phyloP scores from a whole-genome alignment of 2,329 filamentous ascomycete genomes.

The Aspergillus sp. region DNA sequence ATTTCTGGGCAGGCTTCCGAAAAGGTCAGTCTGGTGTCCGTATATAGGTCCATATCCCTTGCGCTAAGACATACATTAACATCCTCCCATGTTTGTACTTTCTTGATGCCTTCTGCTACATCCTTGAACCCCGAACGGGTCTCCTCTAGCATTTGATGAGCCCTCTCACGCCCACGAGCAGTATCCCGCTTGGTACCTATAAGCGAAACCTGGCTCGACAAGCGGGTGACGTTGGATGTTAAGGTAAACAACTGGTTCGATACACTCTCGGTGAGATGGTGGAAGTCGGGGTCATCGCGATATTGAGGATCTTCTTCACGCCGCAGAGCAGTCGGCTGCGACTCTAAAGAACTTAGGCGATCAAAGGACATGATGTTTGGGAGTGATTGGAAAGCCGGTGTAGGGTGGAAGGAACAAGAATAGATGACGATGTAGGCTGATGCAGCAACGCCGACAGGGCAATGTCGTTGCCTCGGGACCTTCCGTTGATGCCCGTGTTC shows the following conservation, averaged over 20 bases:
- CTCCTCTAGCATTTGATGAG: constrained; percentile 82
- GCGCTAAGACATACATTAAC: constrained; percentile 57
- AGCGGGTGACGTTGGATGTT: constrained; percentile 78
- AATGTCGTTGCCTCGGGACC: constrained; percentile 13
- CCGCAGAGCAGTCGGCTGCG: constrained; percentile 65
- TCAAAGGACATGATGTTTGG: constrained; percentile 75
- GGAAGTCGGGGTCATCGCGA: constrained; percentile 88
- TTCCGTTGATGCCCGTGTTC: constrained; percentile 14
- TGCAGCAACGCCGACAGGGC: constrained; percentile 9
- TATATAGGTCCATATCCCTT: too few relatives aligned
- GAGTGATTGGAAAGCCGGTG: constrained; percentile 1
- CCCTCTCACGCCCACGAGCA: constrained; percentile 81
- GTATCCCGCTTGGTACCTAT: constrained; percentile 90
- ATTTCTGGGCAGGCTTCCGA: constrained; percentile 81
- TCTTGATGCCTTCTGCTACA: constrained; percentile 90
- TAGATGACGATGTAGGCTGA: background rate
- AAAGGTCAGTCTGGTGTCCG: too few relatives aligned
- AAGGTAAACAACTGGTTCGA: constrained; percentile 87
- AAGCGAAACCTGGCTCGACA: constrained; percentile 78
- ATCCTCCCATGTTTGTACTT: constrained; percentile 80
- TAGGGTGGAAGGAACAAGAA: constrained; percentile 3
- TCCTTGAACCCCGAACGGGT: constrained; percentile 83
- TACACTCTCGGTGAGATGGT: constrained; percentile 72
- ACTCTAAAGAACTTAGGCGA: constrained; percentile 76
- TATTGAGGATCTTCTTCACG: constrained; percentile 70